Evolutionary conservation across 495 filamentous ascomycete genomes (phyloP), one percentile per base, ranked within the genome.

Genomic region (Diplogelasinospora grovesii): DNA sequence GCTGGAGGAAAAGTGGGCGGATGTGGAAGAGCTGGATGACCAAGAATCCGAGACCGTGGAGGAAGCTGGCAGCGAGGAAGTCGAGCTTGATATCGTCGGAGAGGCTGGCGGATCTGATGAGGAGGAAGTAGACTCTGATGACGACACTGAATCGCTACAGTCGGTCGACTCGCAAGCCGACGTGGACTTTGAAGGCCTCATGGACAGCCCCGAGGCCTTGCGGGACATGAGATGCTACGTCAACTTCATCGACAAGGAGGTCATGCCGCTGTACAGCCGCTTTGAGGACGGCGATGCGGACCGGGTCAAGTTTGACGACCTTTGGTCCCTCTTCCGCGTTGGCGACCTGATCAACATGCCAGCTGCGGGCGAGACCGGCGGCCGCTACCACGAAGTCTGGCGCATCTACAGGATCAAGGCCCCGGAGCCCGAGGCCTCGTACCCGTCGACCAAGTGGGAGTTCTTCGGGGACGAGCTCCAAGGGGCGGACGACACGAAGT

Each of bases 271-370:
- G 9, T 53, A 60, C 35, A 11, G 22, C 3, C 28, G 39, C 1
- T 64, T 48, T 30, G 49, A 53, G 8, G 54, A 46, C 18, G 56
- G 27, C 8, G 27, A 35, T 8, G 43, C 40, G 0, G 44, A 49
- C 1, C 56, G 43, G 11, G 46, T 65, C 29, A 55, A 49, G 25
- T 65, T 56, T 27, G 44, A 53, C 8, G 57, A 69, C 41, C 39
- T 70, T 1, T 65, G 63, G 61, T 54, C 48, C 3, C 38, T 69
- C 0, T 68, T 66, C 39, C 53, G 57, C 4, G 54, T 60, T 2
- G 60, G 63, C 5, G 52, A 61, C 9, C 34, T 64, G 2, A 48
- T 68, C 31, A 58, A 61, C 43, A 51, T 53, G 39, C 57, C 52
- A 1, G 37, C 49, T 0, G 39, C 36, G 4, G 59, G 51, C 1